A percentile compares a stretch with the other conserved stretches of the same genome.
These are phyloP conservation scores for Ganoderma lingzhi DNA, from an alignment of 1,284 basidiomycete species.

Conservation along the genomic window DNA sequence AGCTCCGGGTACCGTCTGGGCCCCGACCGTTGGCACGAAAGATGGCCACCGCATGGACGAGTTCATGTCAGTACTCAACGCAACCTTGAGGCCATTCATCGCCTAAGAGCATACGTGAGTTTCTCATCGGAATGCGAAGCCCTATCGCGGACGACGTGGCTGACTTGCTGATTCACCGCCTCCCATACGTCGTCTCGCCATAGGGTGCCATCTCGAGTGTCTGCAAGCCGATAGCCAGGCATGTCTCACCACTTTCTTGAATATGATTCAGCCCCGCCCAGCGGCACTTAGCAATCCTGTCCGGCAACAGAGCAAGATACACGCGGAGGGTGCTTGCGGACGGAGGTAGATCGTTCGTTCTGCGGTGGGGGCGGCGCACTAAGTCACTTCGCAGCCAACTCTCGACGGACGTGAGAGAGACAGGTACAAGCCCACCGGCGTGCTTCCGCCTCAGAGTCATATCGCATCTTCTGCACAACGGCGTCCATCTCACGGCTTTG, in stretches of 20 bases:
- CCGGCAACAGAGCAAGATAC: not conserved
- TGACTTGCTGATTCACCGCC: not conserved
- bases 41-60: not conserved
- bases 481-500: not conserved
- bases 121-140: slow-evolving; percentile 5
- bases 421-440: not conserved
- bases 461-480: not conserved
- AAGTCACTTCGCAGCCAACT: not conserved
- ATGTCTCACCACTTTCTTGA: not conserved
- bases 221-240: not conserved
- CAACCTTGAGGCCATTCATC: not conserved
- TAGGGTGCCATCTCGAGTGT: not conserved
- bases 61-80: not conserved
- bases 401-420: slow-evolving; percentile 8
- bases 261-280: slow-evolving; percentile 1
- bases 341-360: slow-evolving; percentile 4
- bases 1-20: not conserved
- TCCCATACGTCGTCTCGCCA: not conserved
- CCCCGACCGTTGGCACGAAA: not conserved
- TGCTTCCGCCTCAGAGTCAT: not conserved
- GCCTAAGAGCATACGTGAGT: not conserved
- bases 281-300: slow-evolving; percentile 5
- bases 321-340: not conserved
- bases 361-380: not conserved
- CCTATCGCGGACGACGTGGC: not conserved